Evolutionary conservation across 2,329 filamentous ascomycete genomes (phyloP).

Genomic region (Monosporascus sp.): DNA sequence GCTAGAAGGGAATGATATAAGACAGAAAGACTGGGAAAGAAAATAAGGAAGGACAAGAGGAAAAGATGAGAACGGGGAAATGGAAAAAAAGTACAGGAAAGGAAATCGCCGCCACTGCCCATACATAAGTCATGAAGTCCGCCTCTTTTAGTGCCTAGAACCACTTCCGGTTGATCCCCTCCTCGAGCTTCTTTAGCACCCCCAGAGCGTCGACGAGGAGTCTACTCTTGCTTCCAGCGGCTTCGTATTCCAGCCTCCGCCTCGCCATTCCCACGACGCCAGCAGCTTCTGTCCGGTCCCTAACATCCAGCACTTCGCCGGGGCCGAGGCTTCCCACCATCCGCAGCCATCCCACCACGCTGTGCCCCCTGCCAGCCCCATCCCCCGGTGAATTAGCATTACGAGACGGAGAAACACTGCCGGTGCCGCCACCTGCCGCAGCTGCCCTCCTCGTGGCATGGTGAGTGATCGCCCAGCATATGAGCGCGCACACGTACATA

Average conservation of each 20-base stretch:
- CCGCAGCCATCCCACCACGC: slow-evolving; percentile 27
- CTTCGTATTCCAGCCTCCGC: slow-evolving; percentile 42
- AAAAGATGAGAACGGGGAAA: slow-evolving; percentile 5
- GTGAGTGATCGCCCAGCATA: slow-evolving; percentile 54
- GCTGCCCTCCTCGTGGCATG: slow-evolving; percentile 7
- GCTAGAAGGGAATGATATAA: slow-evolving; percentile 18
- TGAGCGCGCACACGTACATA: slow-evolving; percentile 53
- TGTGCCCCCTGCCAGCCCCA: slow-evolving; percentile 31
- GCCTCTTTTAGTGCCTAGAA: slow-evolving; percentile 24
- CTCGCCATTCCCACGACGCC: slow-evolving; percentile 44
- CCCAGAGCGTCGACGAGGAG: slow-evolving; percentile 48
- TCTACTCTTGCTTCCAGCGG: slow-evolving; percentile 41
- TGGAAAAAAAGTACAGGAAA: not conserved
- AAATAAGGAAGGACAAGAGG: slow-evolving; percentile 8
- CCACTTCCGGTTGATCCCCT: slow-evolving; percentile 35
- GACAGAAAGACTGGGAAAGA: slow-evolving; percentile 10
- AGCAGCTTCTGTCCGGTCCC: slow-evolving; percentile 35
- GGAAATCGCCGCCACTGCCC: no score
- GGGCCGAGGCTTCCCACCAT: slow-evolving; percentile 35
- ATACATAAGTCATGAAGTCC: no score
- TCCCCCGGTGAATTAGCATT: slow-evolving; percentile 20
- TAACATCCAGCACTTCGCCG: slow-evolving; percentile 32
- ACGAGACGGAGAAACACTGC: slow-evolving; percentile 5
- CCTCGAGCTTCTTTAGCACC: slow-evolving; percentile 47
- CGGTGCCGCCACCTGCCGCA: slow-evolving; percentile 6